Conservation (phyloP, 495 filamentous ascomycete genomes). For the Neurospora sp. region DNA sequence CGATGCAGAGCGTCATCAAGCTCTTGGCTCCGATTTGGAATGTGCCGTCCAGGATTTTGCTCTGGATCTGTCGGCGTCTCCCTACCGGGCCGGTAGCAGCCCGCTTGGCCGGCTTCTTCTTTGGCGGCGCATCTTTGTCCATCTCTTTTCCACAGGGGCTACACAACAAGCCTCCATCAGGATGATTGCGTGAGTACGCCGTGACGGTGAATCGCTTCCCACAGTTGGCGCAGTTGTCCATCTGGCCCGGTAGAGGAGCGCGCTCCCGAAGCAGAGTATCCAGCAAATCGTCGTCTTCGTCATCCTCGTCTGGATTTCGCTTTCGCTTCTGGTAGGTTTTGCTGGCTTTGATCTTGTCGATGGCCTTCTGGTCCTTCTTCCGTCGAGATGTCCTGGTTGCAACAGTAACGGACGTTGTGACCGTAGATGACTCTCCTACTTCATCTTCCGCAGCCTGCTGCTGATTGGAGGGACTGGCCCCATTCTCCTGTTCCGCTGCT, state of each 20-base stretch:
- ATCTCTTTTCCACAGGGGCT: slow-evolving; percentile 72
- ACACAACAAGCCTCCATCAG: slow-evolving; percentile 76
- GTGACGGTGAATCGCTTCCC: slow-evolving; percentile 89
- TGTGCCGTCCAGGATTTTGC: slow-evolving; percentile 66
- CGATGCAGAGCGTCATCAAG: slow-evolving; percentile 68
- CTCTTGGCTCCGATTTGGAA: slow-evolving; percentile 57
- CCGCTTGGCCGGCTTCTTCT: slow-evolving; percentile 43
- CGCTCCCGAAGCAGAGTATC: slow-evolving; percentile 51
- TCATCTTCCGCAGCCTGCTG: slow-evolving; percentile 3
- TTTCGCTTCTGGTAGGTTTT: slow-evolving; percentile 66
- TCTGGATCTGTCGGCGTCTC: slow-evolving; percentile 60
- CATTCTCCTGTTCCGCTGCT: slow-evolving; percentile 27
- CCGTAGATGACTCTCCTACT: slow-evolving; percentile 6
- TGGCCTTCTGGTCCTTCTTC: slow-evolving; percentile 52
- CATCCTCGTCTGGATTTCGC: slow-evolving; percentile 35
- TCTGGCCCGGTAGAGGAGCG: slow-evolving; percentile 69
- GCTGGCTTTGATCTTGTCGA: slow-evolving; percentile 69
- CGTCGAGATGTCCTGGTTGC: slow-evolving; percentile 6
- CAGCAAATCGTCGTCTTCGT: slow-evolving; percentile 40
- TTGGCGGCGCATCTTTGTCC: slow-evolving; percentile 46
- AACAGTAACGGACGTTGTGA: slow-evolving; percentile 5
- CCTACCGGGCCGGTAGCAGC: slow-evolving; percentile 31
- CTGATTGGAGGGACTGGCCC: not conserved
- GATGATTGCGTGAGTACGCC: slow-evolving; percentile 72
- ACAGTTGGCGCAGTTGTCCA: slow-evolving; percentile 80